These are phyloP conservation scores for Tetragonia tetragonoides DNA, from an alignment of 148 eudicot species.

Conservation along the genomic window DNA sequence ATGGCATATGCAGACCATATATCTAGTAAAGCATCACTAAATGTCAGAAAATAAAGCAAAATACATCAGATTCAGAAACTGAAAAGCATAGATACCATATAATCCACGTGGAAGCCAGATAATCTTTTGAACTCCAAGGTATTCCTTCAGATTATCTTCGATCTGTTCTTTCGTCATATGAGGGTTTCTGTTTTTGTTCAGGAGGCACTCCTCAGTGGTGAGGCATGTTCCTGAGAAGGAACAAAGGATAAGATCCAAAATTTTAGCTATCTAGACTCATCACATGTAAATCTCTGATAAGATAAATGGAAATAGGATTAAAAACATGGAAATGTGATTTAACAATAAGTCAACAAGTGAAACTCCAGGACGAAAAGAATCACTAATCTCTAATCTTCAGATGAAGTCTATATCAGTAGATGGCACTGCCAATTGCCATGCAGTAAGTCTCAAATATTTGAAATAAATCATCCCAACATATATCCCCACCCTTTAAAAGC, in stretches of 20 bases:
- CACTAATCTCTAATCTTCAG: not conserved
- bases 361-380: not conserved
- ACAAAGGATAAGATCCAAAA: not conserved
- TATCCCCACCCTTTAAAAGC: not conserved
- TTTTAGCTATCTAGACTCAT: not conserved
- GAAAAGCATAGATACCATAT: constrained; percentile 43
- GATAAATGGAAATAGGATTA: not conserved
- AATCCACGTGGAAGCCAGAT: constrained; percentile 95
- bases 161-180: constrained; percentile 71
- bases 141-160: constrained; percentile 81
- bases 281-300: not conserved
- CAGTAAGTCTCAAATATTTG: constrained; percentile 8
- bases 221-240: constrained; percentile 78
- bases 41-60: not conserved
- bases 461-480: not conserved
- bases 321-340: not conserved
- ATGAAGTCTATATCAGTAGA: not conserved
- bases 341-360: not conserved
- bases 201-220: constrained; percentile 95
- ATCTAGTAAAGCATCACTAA: not conserved
- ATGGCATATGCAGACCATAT: not conserved
- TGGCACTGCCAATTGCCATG: not conserved
- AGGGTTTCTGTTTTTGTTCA: constrained; percentile 90
- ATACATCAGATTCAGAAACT: not conserved
- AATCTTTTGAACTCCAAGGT: constrained; percentile 80